Percentiles rank a stretch among this genome's conserved stretches.
Evolutionary conservation across 2,329 filamentous ascomycete genomes (phyloP).

Genomic region (Alternaria rosae): DNA sequence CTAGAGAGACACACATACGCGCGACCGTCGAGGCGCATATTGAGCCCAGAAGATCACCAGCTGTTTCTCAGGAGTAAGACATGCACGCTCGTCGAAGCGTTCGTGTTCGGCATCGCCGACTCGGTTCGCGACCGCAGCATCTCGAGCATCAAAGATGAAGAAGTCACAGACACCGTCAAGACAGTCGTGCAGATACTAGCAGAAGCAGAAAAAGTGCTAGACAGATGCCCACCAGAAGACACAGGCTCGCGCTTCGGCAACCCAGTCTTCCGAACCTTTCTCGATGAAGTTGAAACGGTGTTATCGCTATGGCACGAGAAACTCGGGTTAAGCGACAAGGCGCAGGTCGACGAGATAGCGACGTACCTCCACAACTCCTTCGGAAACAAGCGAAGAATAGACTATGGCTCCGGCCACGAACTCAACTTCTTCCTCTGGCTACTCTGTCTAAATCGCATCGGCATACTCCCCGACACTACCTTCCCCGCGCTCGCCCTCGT

Average conservation of each 20-base stretch:
- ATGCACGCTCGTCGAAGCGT: constrained; percentile 78
- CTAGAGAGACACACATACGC: constrained; percentile 67
- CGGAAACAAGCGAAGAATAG: constrained; percentile 80
- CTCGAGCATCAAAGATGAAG: constrained; percentile 65
- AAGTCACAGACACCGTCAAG: constrained; percentile 66
- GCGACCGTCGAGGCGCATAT: constrained; percentile 77
- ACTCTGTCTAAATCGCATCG: constrained; percentile 86
- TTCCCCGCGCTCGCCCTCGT: constrained; percentile 78
- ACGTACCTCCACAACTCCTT: constrained; percentile 85
- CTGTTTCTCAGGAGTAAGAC: constrained; percentile 81
- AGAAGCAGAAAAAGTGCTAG: constrained; percentile 71
- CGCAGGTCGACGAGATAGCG: constrained; percentile 73
- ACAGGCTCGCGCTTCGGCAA: constrained; percentile 95
- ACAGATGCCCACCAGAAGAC: constrained; percentile 78
- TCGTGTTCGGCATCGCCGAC: constrained; percentile 86
- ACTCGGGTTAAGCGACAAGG: constrained; percentile 61
- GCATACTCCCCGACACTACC: constrained; percentile 67
- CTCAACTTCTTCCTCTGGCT: constrained; percentile 97
- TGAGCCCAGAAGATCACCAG: constrained; percentile 81
- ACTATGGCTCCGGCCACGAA: constrained; percentile 97
- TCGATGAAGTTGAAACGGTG: constrained; percentile 67
- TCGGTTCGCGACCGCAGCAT: constrained; percentile 75
- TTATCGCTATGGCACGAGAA: constrained; percentile 68
- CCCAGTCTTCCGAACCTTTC: constrained; percentile 83
- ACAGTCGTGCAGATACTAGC: constrained; percentile 75